phyloP scores from a whole-genome alignment of 108 stramenopile genomes.

The Stephanodiscus triporus region DNA sequence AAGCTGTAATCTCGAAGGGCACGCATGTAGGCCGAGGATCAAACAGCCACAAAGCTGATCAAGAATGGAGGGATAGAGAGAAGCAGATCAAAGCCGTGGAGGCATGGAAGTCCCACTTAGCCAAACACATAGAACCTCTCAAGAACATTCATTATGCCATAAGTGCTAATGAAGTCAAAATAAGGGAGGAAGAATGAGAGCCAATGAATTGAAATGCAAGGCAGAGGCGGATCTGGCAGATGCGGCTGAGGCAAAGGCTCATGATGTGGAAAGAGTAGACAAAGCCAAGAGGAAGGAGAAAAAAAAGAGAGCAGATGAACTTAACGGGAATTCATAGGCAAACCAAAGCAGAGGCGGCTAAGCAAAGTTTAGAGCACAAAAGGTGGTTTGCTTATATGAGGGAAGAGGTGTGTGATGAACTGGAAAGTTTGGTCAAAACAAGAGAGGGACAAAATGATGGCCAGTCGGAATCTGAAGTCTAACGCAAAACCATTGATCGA shows the following conservation, averaged over 20 bases:
- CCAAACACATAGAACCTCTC: neutral
- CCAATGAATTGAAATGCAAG: neutral
- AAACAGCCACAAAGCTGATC: conserved; percentile 11
- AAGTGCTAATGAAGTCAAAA: neutral
- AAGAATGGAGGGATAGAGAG: conserved; percentile 3
- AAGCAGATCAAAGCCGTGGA: conserved; percentile 6
- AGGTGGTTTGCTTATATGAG: neutral
- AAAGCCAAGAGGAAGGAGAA: no score
- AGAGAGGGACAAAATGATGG: neutral
- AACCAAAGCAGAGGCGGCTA: neutral
- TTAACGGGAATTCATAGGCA: neutral
- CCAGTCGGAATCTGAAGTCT: neutral
- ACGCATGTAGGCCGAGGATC: neutral
- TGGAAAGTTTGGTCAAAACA: neutral
- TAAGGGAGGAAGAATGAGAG: conserved; percentile 1
- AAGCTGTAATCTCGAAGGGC: no score
- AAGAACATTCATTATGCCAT: neutral
- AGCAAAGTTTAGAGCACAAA: neutral
- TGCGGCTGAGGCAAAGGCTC: conserved; percentile 2
- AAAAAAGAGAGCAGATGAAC: conserved; percentile 1
- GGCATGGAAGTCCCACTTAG: neutral
- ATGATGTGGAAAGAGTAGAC: neutral
- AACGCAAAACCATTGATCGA: neutral
- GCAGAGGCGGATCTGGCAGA: conserved; percentile 14
- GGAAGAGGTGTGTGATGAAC: neutral